Conservation (phyloP, 2,329 filamentous ascomycete species). For the Fusarium sp. region DNA sequence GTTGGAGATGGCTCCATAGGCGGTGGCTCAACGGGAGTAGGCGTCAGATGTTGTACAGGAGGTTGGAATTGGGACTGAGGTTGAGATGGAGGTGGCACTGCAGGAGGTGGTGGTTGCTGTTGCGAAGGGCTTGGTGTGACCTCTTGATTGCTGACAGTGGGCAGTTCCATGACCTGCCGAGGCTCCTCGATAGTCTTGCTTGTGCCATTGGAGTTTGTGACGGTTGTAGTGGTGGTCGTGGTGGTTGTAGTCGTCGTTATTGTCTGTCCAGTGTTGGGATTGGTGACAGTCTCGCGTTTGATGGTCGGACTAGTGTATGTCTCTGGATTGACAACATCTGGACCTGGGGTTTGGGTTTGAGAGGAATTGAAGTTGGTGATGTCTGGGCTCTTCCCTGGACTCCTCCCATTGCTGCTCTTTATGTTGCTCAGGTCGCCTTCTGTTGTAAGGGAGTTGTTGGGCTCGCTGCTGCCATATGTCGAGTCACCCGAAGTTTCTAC, state of each 20-base stretch:
- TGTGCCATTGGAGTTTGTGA: slow-evolving; percentile 41
- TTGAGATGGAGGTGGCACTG: neutral
- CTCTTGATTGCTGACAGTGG: slow-evolving; percentile 32
- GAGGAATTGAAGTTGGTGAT: slow-evolving; percentile 3
- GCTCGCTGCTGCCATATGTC: slow-evolving; percentile 42
- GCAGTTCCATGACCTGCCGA: slow-evolving; percentile 27
- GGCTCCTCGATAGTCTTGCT: slow-evolving; percentile 39
- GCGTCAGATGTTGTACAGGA: slow-evolving; percentile 10
- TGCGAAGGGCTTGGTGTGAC: slow-evolving; percentile 11
- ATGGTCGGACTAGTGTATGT: slow-evolving; percentile 22
- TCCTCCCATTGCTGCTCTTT: slow-evolving; percentile 19
- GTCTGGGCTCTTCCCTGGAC: slow-evolving; percentile 17
- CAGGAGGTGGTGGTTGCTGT: slow-evolving; percentile 6
- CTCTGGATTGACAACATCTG: slow-evolving; percentile 2
- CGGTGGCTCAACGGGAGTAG: slow-evolving; percentile 5
- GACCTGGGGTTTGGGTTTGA: slow-evolving; percentile 13
- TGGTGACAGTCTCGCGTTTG: slow-evolving; percentile 26
- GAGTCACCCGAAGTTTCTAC: slow-evolving; percentile 32
- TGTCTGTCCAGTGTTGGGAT: slow-evolving; percentile 42
- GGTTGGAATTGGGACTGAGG: neutral
- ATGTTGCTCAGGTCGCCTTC: slow-evolving; percentile 25
- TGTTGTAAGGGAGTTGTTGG: slow-evolving; percentile 41
- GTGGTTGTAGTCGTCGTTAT: slow-evolving; percentile 40
- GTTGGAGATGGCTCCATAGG: neutral
- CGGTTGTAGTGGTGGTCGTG: slow-evolving; percentile 47